phyloP scores from a whole-genome alignment of 148 eudicot genomes.

The Mesembryanthemum crystallinum region DNA sequence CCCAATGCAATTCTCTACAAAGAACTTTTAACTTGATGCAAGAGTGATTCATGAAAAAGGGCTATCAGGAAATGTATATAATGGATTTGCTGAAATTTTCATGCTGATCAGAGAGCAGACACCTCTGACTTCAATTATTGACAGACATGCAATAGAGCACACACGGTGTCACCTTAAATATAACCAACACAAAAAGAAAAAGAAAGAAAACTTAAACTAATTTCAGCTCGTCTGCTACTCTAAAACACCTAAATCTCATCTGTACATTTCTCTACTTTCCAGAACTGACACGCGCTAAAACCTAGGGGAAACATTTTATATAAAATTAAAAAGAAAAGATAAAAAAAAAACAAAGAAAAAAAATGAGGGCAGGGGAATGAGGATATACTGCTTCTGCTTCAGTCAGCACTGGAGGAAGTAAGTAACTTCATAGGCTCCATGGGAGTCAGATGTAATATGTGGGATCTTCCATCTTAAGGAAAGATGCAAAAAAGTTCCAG shows the following conservation, averaged over 20 bases:
- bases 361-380: not conserved
- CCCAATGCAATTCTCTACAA: too few species aligned
- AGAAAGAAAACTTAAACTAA: slow-evolving; percentile 7
- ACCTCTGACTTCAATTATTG: not conserved
- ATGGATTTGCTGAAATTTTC: not conserved
- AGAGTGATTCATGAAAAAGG: too few species aligned
- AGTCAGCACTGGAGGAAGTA: slow-evolving; percentile 9
- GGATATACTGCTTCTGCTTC: slow-evolving; percentile 13
- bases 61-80: too few species aligned
- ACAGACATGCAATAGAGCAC: slow-evolving; percentile 7
- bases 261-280: slow-evolving; percentile 46
- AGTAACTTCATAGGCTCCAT: slow-evolving; percentile 4
- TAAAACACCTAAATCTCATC: slow-evolving; percentile 28
- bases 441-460: slow-evolving; percentile 17
- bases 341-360: not conserved
- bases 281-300: slow-evolving; percentile 24
- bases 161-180: slow-evolving; percentile 3
- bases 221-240: slow-evolving; percentile 17
- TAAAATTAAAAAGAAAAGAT: not conserved
- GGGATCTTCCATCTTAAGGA: slow-evolving; percentile 22
- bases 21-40: too few species aligned
- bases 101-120: not conserved
- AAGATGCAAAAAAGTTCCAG: slow-evolving; percentile 17
- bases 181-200: too few species aligned
- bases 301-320: slow-evolving; percentile 18